Evolutionary conservation across 2,329 filamentous ascomycete species (phyloP), one percentile per base, ranked within the genome.

Genomic region (Phaeophleospora eucalypticola): DNA sequence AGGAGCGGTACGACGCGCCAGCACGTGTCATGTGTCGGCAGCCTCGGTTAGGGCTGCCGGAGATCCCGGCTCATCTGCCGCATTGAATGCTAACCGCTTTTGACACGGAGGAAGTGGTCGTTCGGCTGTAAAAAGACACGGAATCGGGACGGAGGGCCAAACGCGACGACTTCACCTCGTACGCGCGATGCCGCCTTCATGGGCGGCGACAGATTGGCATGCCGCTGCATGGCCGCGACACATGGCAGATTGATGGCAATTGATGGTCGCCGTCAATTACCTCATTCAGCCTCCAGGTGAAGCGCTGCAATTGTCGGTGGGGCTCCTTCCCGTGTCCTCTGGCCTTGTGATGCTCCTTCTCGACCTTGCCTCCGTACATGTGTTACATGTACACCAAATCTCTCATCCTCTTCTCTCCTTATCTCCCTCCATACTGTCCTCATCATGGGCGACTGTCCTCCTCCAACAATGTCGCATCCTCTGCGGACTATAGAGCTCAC

Each of bases 401-500:
- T 29, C 24, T 12, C 12, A 7, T 12, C 12, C 24, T 29, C 24
- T 29, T 29, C 24, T 29, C 24, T 12, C 12, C 24, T 29, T 29
- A 6, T 6, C 24, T 29, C 7, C 24, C 12, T 29, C 12, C 24
- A 29, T 12, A 12, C 24, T 29, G 24, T 12, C 24, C 24, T 29
- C 12, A 29, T 29, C 24, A 29, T 29, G 24, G 24, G 24, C 24
- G 24, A 29, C 24, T 29, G 24, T 12, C 24, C 24, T 12, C 6
- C 6, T 12, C 12, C 24, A 7, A 47, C n/a, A 33, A 56, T 56
- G 53, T 40, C 46, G 29, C 35, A 35, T 19, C 38, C 54, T 17
- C 36, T 53, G 42, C 36, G 54, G 38, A 36, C 43, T 27, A 16
- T 36, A 7, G 58, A 64, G 45, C 58, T 75, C 44, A 60, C 58